A percentile compares a stretch with the other conserved stretches of the same genome.
phyloP scores from a whole-genome alignment of 1,284 basidiomycete species.

The Somion occarium region DNA sequence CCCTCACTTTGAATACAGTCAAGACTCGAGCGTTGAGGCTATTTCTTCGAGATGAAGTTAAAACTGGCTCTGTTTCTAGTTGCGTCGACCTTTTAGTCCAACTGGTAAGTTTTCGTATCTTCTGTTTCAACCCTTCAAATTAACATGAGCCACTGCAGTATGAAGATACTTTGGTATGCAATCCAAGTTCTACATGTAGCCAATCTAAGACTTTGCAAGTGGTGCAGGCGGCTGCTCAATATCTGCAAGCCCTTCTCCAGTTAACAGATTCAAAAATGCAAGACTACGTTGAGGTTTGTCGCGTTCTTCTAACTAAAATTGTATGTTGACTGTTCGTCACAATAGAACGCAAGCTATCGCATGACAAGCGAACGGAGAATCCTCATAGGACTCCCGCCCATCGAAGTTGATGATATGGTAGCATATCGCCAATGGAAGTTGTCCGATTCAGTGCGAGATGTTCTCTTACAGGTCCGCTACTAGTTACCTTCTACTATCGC shows the following conservation, averaged over 20 bases:
- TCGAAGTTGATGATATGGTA: slow-evolving; percentile 30
- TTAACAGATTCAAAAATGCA: slow-evolving; percentile 40
- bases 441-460: slow-evolving; percentile 10
- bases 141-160: background rate
- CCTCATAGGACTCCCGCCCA: slow-evolving; percentile 45
- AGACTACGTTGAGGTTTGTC: slow-evolving; percentile 44
- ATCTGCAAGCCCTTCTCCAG: slow-evolving; percentile 40
- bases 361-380: slow-evolving; percentile 38
- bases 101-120: slow-evolving; percentile 20
- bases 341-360: slow-evolving; percentile 38
- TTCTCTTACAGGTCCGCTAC: slow-evolving; percentile 9
- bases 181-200: background rate
- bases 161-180: background rate
- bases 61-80: slow-evolving; percentile 30
- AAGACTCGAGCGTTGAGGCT: slow-evolving; percentile 32
- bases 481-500: background rate
- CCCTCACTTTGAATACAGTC: slow-evolving; percentile 22
- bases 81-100: slow-evolving; percentile 35
- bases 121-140: background rate
- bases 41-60: slow-evolving; percentile 18
- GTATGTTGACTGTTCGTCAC: too few relatives aligned
- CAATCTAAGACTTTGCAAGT: too few relatives aligned
- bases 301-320: background rate
- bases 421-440: slow-evolving; percentile 35
- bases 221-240: slow-evolving; percentile 42